These are phyloP conservation scores for Fragilariopsis cylindrus DNA, from an alignment of 108 stramenopile species.

Conservation along the genomic window DNA sequence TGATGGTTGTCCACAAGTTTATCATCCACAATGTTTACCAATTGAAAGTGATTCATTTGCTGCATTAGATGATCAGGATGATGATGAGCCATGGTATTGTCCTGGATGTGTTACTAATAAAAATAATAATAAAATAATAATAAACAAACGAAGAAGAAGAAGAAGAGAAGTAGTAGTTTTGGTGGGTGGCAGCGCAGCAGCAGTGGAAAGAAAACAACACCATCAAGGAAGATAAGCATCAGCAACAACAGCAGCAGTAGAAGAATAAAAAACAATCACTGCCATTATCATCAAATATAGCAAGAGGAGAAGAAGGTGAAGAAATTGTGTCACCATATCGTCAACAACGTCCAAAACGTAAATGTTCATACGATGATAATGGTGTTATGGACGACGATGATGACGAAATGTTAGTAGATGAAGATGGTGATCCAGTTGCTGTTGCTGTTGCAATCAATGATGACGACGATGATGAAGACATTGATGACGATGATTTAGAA, in stretches of 20 bases:
- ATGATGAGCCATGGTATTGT: constrained; percentile 88
- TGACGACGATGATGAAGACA: constrained; percentile 9
- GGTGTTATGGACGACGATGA: neutral
- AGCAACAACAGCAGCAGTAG: no score
- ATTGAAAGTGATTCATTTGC: constrained; percentile 37
- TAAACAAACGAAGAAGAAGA: constrained; percentile 22
- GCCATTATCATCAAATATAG: neutral
- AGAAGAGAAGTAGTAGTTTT: no score
- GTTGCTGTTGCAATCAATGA: neutral
- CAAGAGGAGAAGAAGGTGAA: neutral
- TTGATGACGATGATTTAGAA: neutral
- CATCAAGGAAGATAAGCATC: no score
- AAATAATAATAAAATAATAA: neutral
- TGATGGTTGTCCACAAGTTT: constrained; percentile 81
- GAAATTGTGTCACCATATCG: constrained; percentile 4
- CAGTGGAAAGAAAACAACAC: no score
- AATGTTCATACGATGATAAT: neutral
- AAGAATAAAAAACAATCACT: no score
- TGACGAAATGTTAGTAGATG: neutral
- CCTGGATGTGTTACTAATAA: constrained; percentile 52
- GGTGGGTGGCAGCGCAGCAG: no score
- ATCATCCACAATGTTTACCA: constrained; percentile 72
- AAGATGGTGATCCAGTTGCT: constrained; percentile 4
- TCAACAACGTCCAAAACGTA: constrained; percentile 3
- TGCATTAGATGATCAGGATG: constrained; percentile 47